Evolutionary conservation across 192 early-diverging fungal genomes (phyloP).

Genomic region (Phycomyces blakesleeanus): DNA sequence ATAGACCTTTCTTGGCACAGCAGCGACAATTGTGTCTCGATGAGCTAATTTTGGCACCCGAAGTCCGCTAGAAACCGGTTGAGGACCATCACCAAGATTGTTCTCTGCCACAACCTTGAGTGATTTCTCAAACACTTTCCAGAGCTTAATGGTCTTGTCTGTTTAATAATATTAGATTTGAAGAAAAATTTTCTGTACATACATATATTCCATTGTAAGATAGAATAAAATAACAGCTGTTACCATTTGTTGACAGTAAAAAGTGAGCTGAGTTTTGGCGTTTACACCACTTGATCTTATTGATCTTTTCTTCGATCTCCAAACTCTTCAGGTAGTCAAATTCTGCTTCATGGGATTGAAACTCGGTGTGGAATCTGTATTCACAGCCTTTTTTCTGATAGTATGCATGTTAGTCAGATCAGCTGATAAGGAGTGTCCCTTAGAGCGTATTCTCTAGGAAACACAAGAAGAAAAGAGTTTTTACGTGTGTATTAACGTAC

Average conservation of each 20-base stretch:
- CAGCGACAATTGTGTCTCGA: slow-evolving; percentile 85
- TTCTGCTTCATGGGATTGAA: slow-evolving; percentile 95
- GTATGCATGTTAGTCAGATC: not conserved
- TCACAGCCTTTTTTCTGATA: slow-evolving; percentile 89
- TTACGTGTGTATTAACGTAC: slow-evolving; percentile 56
- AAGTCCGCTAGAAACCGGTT: slow-evolving; percentile 45
- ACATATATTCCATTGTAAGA: slow-evolving; percentile 4
- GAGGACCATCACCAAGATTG: slow-evolving; percentile 63
- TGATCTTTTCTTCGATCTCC: slow-evolving; percentile 96
- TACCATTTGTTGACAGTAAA: slow-evolving; percentile 87
- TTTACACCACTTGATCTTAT: slow-evolving; percentile 92
- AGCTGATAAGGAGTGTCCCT: slow-evolving; percentile 5
- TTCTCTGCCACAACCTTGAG: slow-evolving; percentile 85
- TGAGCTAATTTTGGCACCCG: slow-evolving; percentile 77
- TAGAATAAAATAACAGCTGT: not conserved
- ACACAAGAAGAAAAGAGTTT: not conserved
- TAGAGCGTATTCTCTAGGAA: too few species aligned
- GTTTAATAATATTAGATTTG: not conserved
- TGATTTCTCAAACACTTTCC: slow-evolving; percentile 91
- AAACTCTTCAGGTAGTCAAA: slow-evolving; percentile 93
- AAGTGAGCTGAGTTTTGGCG: slow-evolving; percentile 88
- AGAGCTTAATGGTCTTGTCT: slow-evolving; percentile 95
- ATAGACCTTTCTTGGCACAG: slow-evolving; percentile 85
- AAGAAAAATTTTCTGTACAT: not conserved
- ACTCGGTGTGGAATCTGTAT: slow-evolving; percentile 95